Evolutionary conservation across 2,329 filamentous ascomycete species (phyloP), one percentile per base, ranked within the genome.

Genomic region (Monascus ruber): DNA sequence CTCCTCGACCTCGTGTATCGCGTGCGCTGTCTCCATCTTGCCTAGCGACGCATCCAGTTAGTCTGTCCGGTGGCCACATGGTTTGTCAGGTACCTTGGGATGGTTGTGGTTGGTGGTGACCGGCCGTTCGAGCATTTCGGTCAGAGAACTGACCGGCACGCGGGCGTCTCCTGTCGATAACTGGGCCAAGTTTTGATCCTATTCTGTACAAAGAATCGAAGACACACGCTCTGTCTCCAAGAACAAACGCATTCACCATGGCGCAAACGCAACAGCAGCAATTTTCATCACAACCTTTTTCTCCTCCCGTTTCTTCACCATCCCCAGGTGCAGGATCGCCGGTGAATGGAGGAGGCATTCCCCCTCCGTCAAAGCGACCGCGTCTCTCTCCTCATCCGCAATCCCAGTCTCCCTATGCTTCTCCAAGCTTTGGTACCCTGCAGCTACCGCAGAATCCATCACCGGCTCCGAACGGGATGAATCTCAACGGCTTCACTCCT

Each of bases 331-430:
- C 72, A 24, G 68, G 72, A 27, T 72, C 74, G 46, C 64, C 71
- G 10, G 64, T 62, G 38, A 62, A 58, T 45, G 55, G 51, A 53
- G 55, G 51, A 53, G 60, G 55, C 62, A 65, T 81, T 63, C 74
- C 81, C 36, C 83, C 83, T 36, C 79, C 84, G 10, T 76, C 74
- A 42, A 89, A 91, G 66, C 76, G 83, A 58, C 80, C 74, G 58
- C 81, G 77, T 41, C 66, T 84, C 35, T 85, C 81, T 25, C 79
- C 81, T 37, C 79, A 79, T 41, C 74, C 79, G 28, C 65, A 71
- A n/a, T 79, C 82, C 37, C 71, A 64, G 34, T 62, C 62, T 26
- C 79, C 81, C 48, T 79, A 81, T 42, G 71, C 67, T 37, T 83
- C 78, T 28, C 76, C 77, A 0, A 79, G 78, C 53, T 67, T 64